phyloP scores from a whole-genome alignment of 257 asterid genomes.

The Penstemon eatonii region DNA sequence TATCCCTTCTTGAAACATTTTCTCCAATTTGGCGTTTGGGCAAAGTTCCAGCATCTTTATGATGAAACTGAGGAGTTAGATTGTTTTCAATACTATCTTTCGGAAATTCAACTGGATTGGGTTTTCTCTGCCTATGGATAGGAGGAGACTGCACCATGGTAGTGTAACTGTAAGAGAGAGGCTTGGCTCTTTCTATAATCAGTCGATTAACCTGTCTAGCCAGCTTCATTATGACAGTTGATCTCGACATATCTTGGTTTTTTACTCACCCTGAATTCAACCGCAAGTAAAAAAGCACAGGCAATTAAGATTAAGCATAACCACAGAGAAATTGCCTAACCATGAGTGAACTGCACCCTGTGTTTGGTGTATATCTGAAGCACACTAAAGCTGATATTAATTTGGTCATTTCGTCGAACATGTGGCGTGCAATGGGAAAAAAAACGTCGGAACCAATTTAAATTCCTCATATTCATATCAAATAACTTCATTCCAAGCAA shows the following conservation, averaged over 20 bases:
- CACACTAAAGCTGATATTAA: not conserved
- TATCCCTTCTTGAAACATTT: constrained; percentile 67
- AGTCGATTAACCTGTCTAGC: constrained; percentile 40
- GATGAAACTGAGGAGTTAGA: constrained; percentile 24
- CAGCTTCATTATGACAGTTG: constrained; percentile 36
- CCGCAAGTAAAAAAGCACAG: no score
- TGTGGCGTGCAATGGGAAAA: not conserved
- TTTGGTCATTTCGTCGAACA: constrained; percentile 32
- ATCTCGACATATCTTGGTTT: constrained; percentile 38
- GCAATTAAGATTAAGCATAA: no score
- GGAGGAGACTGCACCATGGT: constrained; percentile 31
- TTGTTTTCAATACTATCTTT: constrained; percentile 16
- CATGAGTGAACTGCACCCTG: no score
- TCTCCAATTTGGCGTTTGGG: constrained; percentile 56
- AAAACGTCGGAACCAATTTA: not conserved
- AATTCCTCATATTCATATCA: not conserved
- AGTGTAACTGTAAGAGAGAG: constrained; percentile 36
- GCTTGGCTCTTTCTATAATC: constrained; percentile 29
- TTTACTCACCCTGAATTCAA: no score
- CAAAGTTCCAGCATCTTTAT: constrained; percentile 25
- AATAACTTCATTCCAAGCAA: not conserved
- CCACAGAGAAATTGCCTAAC: no score
- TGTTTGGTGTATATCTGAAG: no score
- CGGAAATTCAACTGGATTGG: constrained; percentile 23
- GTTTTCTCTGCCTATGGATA: constrained; percentile 28